Base-by-base conservation (phyloP, 768 basidiomycete genomes). In the Suillus fuscotomentosus region DNA sequence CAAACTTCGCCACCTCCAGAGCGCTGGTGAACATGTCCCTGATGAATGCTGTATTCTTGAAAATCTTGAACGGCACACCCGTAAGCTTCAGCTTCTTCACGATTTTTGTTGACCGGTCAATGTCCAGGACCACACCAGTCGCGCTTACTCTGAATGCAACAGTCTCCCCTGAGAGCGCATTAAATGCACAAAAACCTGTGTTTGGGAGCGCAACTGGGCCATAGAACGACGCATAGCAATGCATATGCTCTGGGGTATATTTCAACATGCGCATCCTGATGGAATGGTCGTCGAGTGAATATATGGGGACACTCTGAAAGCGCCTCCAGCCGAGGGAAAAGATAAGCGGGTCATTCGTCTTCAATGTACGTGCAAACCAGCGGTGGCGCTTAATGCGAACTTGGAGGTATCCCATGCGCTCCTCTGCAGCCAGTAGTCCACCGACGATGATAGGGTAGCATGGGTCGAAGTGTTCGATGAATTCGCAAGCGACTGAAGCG, bases 241-340 rank as follows among this genome's bases (percentile, higher is more conserved):
- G 97, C 97, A 97, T 98, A 72, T 99, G 97, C 78, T 99, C 97
- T 0, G 97, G 97, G 0, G 97, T 98, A 75, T 99, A 99, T 79
- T 99, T 99, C 79, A 99, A 91, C 90, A 99, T 92, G 42, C 97
- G 94, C 89, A 98, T 97, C 20, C 97, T 92, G 69, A 98, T 97
- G 11, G 92, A 94, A 73, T 97, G 96, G 77, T 99, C 97, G 74
- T 99, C 97, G 24, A 99, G 81, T 22, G 95, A 95, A 78, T 98
- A 99, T 67, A 98, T 90, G 2, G 97, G 97, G 6, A 97, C 81
- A 0, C 87, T 91, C 76, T 99, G 97, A 82, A 99, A 99, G 42
- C 97, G 85, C 57, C 97, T 81, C 97, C 97, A 99, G 20, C 97
- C 97, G n/a, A 99, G 80, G 1, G 95, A 97, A 78, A 99, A 86